Evolutionary conservation across 345 rosid species (phyloP), one percentile per base, ranked within the genome.

Genomic region (Syzygium aqueum): DNA sequence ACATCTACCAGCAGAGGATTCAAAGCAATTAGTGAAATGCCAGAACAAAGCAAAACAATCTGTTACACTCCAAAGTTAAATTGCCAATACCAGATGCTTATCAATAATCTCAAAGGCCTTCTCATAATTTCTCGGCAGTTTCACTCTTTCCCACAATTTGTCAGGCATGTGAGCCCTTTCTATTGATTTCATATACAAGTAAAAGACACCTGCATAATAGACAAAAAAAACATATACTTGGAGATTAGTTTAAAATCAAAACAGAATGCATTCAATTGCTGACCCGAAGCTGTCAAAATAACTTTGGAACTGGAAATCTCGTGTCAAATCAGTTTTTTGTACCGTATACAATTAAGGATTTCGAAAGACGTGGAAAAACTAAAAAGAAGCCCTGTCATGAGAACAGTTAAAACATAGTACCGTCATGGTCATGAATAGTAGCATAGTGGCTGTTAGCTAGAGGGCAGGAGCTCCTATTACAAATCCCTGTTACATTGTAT

Each of bases 391-490:
- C 22, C 28, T 21, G 78, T 25, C 43, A 21, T 85, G 83, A 50
- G 30, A 51, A 19, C 28, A 59, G 40, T 84, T 11, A 73, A 67
- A 57, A 85, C 49, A 52, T 90, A 95, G 98, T 96, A 63, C 96
- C 95, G 14, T 96, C 96, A 53, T 16, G 14, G 25, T 96, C 99
- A 3, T 98, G 95, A 82, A 98, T 96, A 25, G 99, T 96, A 85
- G 99, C 97, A 40, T 98, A 96, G 30, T 98, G 95, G 87, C 99
- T 98, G 86, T 96, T 98, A 40, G 99, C 98, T 16, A 96, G 98
- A 86, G 99, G 99, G 85, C 99, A 97, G 86, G 99, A 97, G 91
- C 98, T 96, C 78, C 99, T 94, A 87, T 97, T 97, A 87, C 99
- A 98, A 59, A 93, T 87, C 8, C 99, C 99, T 2, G 99, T 98